These are phyloP conservation scores for Penicillium dipodomyicola DNA, from an alignment of 495 filamentous ascomycete genomes.

Conservation along the genomic window DNA sequence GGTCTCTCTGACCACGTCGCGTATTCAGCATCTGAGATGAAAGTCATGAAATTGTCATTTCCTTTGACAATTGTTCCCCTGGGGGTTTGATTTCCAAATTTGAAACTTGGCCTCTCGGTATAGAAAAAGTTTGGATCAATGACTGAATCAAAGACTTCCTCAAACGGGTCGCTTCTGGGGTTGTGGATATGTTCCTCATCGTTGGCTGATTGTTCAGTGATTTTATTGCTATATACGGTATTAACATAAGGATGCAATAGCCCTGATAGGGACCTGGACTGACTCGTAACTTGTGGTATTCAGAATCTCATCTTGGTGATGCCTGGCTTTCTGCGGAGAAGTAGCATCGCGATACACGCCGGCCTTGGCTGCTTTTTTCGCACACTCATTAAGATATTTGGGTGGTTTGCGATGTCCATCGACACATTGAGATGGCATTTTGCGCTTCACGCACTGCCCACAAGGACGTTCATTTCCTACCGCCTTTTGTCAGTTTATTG, in stretches of 20 bases:
- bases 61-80: not conserved
- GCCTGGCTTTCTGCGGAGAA: not conserved
- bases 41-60: not conserved
- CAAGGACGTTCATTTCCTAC: slow-evolving; percentile 19
- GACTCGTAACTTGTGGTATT: not conserved
- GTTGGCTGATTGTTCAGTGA: not conserved
- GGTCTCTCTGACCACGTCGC: not conserved
- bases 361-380: not conserved
- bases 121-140: slow-evolving; percentile 9
- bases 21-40: not conserved
- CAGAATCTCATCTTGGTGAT: not conserved
- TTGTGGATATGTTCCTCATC: not conserved
- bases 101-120: not conserved
- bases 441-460: slow-evolving; percentile 8
- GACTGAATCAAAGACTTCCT: not conserved
- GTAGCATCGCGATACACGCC: not conserved
- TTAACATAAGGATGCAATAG: not conserved
- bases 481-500: not conserved
- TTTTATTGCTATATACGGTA: not conserved
- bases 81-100: not conserved
- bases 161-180: not conserved
- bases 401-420: slow-evolving; percentile 16
- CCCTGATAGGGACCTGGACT: not conserved
- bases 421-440: slow-evolving; percentile 9
- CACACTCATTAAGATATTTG: slow-evolving; percentile 9